Percentiles rank a stretch among this genome's conserved stretches.
Conservation (phyloP, 441 rosid species). For the Populus hybrid region DNA sequence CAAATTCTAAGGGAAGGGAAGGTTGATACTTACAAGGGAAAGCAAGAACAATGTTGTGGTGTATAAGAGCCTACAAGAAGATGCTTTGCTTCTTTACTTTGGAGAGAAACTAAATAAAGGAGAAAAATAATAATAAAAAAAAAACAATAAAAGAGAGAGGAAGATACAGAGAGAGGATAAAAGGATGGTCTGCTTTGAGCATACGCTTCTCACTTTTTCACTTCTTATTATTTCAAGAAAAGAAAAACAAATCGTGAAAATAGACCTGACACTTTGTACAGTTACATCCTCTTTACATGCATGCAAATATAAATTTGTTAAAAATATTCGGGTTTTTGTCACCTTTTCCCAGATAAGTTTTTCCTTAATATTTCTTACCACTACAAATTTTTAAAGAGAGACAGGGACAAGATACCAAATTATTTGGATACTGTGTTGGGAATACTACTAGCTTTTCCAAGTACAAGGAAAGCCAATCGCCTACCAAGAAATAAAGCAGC, state of each 20-base stretch:
- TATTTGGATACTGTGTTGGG: conserved; percentile 25
- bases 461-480: neutral
- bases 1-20: conserved; percentile 53
- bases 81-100: conserved; percentile 75
- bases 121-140: neutral
- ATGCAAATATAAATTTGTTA: conserved; percentile 31
- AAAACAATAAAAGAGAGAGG: too few species aligned
- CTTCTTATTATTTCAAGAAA: conserved; percentile 1
- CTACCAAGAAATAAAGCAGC: neutral
- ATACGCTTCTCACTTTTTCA: conserved; percentile 30
- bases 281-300: conserved; percentile 19
- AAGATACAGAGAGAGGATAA: too few species aligned
- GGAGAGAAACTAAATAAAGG: conserved; percentile 14
- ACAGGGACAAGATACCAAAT: neutral
- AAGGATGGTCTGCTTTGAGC: conserved; percentile 24
- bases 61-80: conserved; percentile 38
- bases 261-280: conserved; percentile 1
- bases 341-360: conserved; percentile 27
- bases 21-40: conserved; percentile 53
- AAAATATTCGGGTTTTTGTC: conserved; percentile 24
- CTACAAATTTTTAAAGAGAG: conserved; percentile 2
- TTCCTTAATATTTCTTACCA: neutral
- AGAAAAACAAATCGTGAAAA: conserved; percentile 19
- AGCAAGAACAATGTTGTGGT: conserved; percentile 39
- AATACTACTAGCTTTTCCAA: conserved; percentile 1